phyloP scores from a whole-genome alignment of 2,329 filamentous ascomycete genomes.

The Neofusicoccum ribis region DNA sequence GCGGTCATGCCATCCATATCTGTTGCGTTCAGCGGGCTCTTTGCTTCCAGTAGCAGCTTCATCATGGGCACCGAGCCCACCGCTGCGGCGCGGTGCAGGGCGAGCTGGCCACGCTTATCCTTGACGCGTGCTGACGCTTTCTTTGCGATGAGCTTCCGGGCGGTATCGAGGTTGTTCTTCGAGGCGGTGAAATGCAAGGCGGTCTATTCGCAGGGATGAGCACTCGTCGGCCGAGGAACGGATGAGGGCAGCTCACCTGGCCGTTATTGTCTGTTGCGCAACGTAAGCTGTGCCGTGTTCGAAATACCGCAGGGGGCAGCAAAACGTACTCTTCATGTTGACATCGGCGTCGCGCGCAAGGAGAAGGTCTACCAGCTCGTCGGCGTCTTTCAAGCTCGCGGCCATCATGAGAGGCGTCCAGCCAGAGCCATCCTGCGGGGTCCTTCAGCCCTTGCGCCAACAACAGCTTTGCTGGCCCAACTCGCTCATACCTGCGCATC shows the following conservation, averaged over 20 bases:
- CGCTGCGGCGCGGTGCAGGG: constrained; percentile 88
- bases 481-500: constrained; percentile 68
- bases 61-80: constrained; percentile 87
- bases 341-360: constrained; percentile 70
- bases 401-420: constrained; percentile 88
- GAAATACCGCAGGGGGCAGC: not conserved
- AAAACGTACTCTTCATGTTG: constrained; percentile 66
- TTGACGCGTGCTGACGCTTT: constrained; percentile 78
- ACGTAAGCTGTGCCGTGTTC: not conserved
- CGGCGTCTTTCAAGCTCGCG: constrained; percentile 70
- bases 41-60: constrained; percentile 72
- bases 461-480: not conserved
- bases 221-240: constrained; percentile 14
- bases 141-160: constrained; percentile 71
- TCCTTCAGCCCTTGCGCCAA: not conserved
- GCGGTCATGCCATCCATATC: constrained; percentile 84
- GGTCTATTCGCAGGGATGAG: constrained; percentile 56
- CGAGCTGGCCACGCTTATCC: constrained; percentile 84
- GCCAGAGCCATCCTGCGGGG: constrained; percentile 66
- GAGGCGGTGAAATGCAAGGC: constrained; percentile 89
- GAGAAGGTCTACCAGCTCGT: constrained; percentile 67
- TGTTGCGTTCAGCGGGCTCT: constrained; percentile 78
- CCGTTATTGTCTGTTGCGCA: constrained; percentile 60
- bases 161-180: constrained; percentile 82
- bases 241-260: constrained; percentile 50